A percentile compares a stretch with the other conserved stretches of the same genome.
These are phyloP conservation scores for Syzygium malaccense DNA, from an alignment of 441 rosid genomes.

Conservation along the genomic window DNA sequence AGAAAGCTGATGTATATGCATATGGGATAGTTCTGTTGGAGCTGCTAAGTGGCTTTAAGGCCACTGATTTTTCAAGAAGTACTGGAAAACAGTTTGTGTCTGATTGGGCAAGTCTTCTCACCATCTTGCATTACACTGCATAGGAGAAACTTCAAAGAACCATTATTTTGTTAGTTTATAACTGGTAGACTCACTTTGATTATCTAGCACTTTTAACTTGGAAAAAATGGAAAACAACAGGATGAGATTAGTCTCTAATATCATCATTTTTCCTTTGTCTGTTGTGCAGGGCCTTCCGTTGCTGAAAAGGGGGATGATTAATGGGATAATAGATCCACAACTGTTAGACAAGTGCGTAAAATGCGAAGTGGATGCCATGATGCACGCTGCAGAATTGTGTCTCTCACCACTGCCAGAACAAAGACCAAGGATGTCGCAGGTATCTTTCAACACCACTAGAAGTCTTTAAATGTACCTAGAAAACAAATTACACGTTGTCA, in stretches of 20 bases:
- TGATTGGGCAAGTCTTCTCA: conserved; percentile 29
- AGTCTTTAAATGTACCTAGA: background rate
- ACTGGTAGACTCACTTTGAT: background rate
- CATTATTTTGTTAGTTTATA: background rate
- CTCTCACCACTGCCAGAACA: conserved; percentile 28
- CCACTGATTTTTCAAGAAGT: conserved; percentile 33
- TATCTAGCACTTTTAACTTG: background rate
- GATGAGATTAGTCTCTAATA: background rate
- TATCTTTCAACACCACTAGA: background rate
- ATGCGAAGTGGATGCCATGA: conserved; percentile 32
- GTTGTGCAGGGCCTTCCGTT: conserved; percentile 31
- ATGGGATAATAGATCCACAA: conserved; percentile 30
- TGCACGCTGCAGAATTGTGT: conserved; percentile 42
- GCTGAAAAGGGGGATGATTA: conserved; percentile 18
- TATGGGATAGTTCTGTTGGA: conserved; percentile 44
- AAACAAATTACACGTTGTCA: background rate
- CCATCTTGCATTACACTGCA: background rate
- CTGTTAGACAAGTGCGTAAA: conserved; percentile 15
- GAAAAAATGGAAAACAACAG: background rate
- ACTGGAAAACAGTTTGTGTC: conserved; percentile 36
- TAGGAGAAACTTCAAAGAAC: background rate
- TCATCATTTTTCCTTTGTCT: background rate
- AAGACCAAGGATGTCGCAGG: conserved; percentile 52
- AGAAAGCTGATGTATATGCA: conserved; percentile 49
- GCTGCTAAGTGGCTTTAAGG: conserved; percentile 38